phyloP scores from a whole-genome alignment of 2,329 filamentous ascomycete genomes.

The Podosphaera aphanis region DNA sequence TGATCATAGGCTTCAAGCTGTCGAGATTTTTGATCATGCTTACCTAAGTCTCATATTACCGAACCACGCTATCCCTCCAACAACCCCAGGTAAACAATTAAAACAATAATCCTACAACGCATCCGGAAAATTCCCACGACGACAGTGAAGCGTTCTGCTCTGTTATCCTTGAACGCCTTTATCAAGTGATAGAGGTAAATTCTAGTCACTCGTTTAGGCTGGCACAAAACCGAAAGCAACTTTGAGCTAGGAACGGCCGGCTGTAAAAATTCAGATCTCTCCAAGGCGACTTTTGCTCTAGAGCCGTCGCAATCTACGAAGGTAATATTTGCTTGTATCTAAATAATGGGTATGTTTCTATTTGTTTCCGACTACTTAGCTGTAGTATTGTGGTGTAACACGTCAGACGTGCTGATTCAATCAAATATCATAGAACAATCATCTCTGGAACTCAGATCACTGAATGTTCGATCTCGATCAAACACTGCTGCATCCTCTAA shows the following conservation, averaged over 20 bases:
- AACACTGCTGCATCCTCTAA: conserved; percentile 22
- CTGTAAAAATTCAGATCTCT: conserved; percentile 9
- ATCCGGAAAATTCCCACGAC: conserved; percentile 1
- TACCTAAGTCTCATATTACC: neutral
- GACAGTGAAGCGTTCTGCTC: conserved; percentile 2
- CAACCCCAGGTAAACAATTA: conserved; percentile 2
- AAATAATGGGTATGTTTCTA: conserved; percentile 13
- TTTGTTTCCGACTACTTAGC: neutral
- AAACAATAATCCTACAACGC: conserved; percentile 1
- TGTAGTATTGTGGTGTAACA: neutral
- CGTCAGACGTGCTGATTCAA: neutral
- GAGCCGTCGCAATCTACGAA: conserved; percentile 3
- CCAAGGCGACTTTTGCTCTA: too few species aligned
- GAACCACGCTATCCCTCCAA: conserved; percentile 1
- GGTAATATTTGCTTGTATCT: neutral
- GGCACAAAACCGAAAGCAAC: conserved; percentile 1
- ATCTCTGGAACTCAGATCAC: conserved; percentile 16
- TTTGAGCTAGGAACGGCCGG: conserved; percentile 2
- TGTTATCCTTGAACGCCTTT: conserved; percentile 1
- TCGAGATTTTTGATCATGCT: neutral
- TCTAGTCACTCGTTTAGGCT: conserved; percentile 1
- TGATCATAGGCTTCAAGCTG: neutral
- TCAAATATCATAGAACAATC: conserved; percentile 9
- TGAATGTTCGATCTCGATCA: conserved; percentile 21
- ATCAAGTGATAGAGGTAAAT: conserved; percentile 4